phyloP scores from a whole-genome alignment of 805 yeast genomes.

The Starmera amethionina region DNA sequence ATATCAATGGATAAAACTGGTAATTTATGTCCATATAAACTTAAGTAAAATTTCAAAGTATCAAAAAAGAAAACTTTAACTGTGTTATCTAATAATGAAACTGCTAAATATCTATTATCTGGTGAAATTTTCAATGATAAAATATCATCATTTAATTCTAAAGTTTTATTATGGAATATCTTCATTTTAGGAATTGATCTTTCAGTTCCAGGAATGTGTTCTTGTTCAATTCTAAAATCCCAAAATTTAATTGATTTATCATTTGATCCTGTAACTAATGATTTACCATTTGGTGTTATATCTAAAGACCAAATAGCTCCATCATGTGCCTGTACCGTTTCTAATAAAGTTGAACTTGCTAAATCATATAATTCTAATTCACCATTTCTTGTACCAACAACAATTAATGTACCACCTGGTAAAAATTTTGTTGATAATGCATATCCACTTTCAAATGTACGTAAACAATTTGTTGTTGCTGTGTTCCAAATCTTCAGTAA shows the following conservation, averaged over 20 bases:
- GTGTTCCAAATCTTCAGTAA: constrained; percentile 83
- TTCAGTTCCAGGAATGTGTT: constrained; percentile 60
- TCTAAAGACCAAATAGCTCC: constrained; percentile 90
- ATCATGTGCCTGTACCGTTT: constrained; percentile 67
- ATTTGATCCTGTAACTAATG: constrained; percentile 85
- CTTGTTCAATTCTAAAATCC: constrained; percentile 65
- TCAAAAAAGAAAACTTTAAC: constrained; percentile 89
- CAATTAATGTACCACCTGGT: constrained; percentile 86
- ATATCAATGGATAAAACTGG: constrained; percentile 93
- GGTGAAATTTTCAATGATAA: constrained; percentile 73
- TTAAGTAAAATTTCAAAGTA: constrained; percentile 75
- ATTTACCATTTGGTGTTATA: constrained; percentile 74
- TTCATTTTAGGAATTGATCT: constrained; percentile 42
- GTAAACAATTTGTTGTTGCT: constrained; percentile 58
- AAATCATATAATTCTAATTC: constrained; percentile 77
- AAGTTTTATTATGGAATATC: constrained; percentile 64
- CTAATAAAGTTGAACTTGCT: constrained; percentile 67
- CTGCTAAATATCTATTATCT: constrained; percentile 67
- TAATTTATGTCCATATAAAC: constrained; percentile 90
- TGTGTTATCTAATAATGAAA: constrained; percentile 84
- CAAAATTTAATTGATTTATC: constrained; percentile 88
- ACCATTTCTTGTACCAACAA: constrained; percentile 85
- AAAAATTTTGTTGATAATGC: constrained; percentile 71
- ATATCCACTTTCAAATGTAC: constrained; percentile 86
- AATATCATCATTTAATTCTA: constrained; percentile 83